Evolutionary conservation across 148 eudicot genomes (phyloP), one percentile per base, ranked within the genome.

Genomic region (Fagopyrum tataricum): DNA sequence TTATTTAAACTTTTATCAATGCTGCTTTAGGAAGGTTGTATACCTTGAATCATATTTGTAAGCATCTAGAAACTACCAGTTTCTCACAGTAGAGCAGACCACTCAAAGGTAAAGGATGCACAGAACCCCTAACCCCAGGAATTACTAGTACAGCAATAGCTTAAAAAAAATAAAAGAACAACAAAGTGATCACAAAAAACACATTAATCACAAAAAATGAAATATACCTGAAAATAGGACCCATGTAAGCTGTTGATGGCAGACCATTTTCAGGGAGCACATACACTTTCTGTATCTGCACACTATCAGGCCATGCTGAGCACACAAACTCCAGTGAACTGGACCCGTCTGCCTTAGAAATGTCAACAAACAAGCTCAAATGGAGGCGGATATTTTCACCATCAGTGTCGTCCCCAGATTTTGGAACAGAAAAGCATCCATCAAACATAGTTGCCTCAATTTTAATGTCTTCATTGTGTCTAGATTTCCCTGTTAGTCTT

Each of bases 401-500:
- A 48, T 72, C 79, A 71, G 75, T 43, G 42, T 85, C 87, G 20
- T 79, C 84, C 67, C 82, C 84, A 52, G 79, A 37, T 81, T 78
- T 85, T 23, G 87, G 87, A 70, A 69, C 77, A 46, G 81, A 72
- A 69, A 81, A 70, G 47, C 81, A 82, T 26, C 91, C 90, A 78
- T 89, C 91, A 79, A 89, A 85, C 94, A 87, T 85, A 31, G 89
- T 89, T 20, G 91, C 95, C 78, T 89, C 95, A 46, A 85, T 77
- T 73, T 84, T 84, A 70, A 88, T 82, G 52, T 82, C 79, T 79
- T 87, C 91, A 53, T 84, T 81, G 61, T 78, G 84, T 64, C 77
- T 80, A 72, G 79, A 85, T 72, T 80, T 91, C 52, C 83, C 81
- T 68, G 47, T 83, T 74, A 89, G 81, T 70, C 84, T 89, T 59